These are phyloP conservation scores for Rosa persica DNA, from an alignment of 306 rosid genomes.

Conservation along the genomic window DNA sequence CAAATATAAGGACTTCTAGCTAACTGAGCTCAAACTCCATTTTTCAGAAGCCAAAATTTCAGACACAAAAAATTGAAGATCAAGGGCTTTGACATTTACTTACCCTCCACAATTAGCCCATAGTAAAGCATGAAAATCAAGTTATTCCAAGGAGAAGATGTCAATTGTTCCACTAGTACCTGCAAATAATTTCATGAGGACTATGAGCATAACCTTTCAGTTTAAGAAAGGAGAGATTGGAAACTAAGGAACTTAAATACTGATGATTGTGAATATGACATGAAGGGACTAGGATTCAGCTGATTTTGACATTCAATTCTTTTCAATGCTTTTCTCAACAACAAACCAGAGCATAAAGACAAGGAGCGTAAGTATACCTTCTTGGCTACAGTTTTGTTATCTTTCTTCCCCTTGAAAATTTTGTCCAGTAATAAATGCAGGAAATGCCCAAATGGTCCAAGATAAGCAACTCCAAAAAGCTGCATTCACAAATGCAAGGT, in stretches of 20 bases:
- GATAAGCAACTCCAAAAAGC: conserved; percentile 86
- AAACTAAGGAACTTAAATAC: neutral
- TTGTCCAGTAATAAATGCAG: conserved; percentile 63
- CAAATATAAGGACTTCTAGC: neutral
- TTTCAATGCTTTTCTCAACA: neutral
- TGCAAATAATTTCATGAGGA: conserved; percentile 31
- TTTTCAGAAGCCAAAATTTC: conserved; percentile 18
- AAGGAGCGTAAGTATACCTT: conserved; percentile 51
- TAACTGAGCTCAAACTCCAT: conserved; percentile 5
- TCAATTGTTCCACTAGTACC: conserved; percentile 89
- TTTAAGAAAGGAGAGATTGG: neutral
- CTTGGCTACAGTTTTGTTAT: conserved; percentile 78
- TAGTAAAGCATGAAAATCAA: conserved; percentile 81
- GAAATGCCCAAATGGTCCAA: conserved; percentile 96
- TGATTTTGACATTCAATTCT: neutral
- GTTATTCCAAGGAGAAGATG: conserved; percentile 88
- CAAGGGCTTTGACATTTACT: conserved; percentile 33
- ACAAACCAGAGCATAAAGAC: conserved; percentile 12
- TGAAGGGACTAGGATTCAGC: neutral
- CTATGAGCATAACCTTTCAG: neutral
- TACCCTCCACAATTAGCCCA: conserved; percentile 79
- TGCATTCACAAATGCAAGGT: conserved; percentile 35
- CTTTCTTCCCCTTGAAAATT: conserved; percentile 91
- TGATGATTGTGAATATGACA: neutral
- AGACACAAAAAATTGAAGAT: conserved; percentile 14